Evolutionary conservation across 2,329 filamentous ascomycete genomes (phyloP).

Genomic region (Cylindrodendrum hubeiense): DNA sequence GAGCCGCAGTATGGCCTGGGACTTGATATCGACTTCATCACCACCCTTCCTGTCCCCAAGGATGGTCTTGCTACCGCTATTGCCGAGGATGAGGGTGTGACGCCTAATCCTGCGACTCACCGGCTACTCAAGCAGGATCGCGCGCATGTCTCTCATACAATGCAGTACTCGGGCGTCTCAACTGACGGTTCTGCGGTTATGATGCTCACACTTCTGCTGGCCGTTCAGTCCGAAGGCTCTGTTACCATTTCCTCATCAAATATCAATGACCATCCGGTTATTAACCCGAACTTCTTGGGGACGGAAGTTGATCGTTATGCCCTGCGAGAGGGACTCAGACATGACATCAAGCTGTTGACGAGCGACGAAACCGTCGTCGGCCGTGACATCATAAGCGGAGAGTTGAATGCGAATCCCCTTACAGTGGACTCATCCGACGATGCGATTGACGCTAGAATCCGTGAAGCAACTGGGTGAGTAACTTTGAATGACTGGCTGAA

Average conservation of each 20-base stretch:
- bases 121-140: constrained; percentile 17
- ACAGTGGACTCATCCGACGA: constrained; percentile 39
- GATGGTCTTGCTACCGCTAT: constrained; percentile 10
- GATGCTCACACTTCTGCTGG: constrained; percentile 36
- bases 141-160: constrained; percentile 33
- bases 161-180: constrained; percentile 34
- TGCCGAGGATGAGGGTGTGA: constrained; percentile 5
- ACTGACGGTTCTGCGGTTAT: constrained; percentile 38
- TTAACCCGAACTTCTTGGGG: constrained; percentile 48
- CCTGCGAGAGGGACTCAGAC: constrained; percentile 42
- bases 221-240: constrained; percentile 44
- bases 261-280: constrained; percentile 32
- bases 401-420: constrained; percentile 32
- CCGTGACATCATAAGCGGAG: constrained; percentile 39
- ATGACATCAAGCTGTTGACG: constrained; percentile 36
- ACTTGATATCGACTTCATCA: constrained; percentile 11
- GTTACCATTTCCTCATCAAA: constrained; percentile 38
- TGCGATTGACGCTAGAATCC: constrained; percentile 44
- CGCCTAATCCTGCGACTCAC: neutral
- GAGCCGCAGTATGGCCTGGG: constrained; percentile 13
- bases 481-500: neutral
- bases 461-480: constrained; percentile 20
- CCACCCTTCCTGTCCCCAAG: neutral
- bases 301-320: constrained; percentile 48
- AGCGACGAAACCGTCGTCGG: constrained; percentile 32